A percentile compares a stretch with the other conserved stretches of the same genome.
These are phyloP conservation scores for Coleophoma eucalyptorum DNA, from an alignment of 2,329 filamentous ascomycete genomes.

Conservation along the genomic window DNA sequence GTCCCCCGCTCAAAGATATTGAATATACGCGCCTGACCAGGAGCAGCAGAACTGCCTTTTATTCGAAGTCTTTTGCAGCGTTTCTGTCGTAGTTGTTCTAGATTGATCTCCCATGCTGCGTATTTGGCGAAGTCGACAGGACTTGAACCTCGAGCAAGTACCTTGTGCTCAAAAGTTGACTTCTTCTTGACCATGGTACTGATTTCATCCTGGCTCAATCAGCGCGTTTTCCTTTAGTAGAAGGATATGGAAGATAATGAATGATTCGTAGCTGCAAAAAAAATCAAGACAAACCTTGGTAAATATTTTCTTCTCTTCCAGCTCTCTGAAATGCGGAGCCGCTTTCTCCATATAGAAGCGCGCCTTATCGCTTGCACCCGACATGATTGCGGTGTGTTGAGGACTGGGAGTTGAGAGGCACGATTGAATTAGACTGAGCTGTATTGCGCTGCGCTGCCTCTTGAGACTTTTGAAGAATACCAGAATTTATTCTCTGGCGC, in stretches of 20 bases:
- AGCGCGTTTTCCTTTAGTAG: no score
- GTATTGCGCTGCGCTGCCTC: neutral
- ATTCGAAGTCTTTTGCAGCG: conserved; percentile 78
- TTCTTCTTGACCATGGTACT: conserved; percentile 82
- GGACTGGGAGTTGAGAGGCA: neutral
- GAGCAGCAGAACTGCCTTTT: conserved; percentile 59
- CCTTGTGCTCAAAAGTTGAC: conserved; percentile 87
- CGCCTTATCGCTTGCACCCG: conserved; percentile 85
- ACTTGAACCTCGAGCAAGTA: conserved; percentile 76
- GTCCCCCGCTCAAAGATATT: conserved; percentile 86
- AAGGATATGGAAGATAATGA: no score
- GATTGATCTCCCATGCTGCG: conserved; percentile 65
- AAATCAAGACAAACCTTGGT: conserved; percentile 51
- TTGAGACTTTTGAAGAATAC: neutral
- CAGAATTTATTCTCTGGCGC: neutral
- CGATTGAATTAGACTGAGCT: no score
- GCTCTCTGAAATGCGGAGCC: conserved; percentile 88
- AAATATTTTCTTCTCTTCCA: conserved; percentile 90
- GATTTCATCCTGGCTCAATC: conserved; percentile 70
- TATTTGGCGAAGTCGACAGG: conserved; percentile 82
- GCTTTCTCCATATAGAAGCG: conserved; percentile 92
- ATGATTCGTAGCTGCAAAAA: no score
- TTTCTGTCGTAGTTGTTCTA: conserved; percentile 76
- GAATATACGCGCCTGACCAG: conserved; percentile 79
- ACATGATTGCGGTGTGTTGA: conserved; percentile 49